phyloP scores from a whole-genome alignment of 371 early-diverging fungal species.

The Actinomortierella wolfii region DNA sequence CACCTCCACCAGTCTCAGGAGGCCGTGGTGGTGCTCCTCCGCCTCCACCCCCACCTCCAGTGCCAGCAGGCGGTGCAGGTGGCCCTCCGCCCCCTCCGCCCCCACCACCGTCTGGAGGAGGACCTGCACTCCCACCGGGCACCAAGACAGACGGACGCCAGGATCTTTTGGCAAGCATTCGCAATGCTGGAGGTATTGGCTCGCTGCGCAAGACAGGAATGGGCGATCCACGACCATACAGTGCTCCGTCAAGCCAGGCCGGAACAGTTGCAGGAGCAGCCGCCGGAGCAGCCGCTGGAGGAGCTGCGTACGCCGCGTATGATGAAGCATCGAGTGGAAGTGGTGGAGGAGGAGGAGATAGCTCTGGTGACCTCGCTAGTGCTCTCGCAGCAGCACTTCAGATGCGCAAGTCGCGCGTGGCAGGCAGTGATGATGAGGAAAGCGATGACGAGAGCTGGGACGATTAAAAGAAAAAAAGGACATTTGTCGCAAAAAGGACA shows the following conservation, averaged over 20 bases:
- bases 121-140: constrained; percentile 22
- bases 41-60: constrained; percentile 47
- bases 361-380: constrained; percentile 31
- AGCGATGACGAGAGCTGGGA: constrained; percentile 46
- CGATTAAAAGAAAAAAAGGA: constrained; percentile 19
- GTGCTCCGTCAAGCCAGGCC: background rate
- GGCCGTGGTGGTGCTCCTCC: constrained; percentile 20
- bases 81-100: constrained; percentile 40
- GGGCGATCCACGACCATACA: background rate
- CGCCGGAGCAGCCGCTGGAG: background rate
- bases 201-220: constrained; percentile 46
- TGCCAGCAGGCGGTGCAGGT: constrained; percentile 23
- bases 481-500: no score
- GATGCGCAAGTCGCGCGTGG: constrained; percentile 33
- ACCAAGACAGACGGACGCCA: constrained; percentile 29
- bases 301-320: constrained; percentile 18
- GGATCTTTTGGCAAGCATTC: constrained; percentile 53
- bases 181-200: constrained; percentile 53
- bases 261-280: background rate
- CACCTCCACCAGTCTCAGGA: constrained; percentile 50
- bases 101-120: constrained; percentile 25
- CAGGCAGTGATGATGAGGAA: constrained; percentile 47
- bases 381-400: constrained; percentile 29
- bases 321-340: constrained; percentile 9
- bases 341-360: constrained; percentile 19